Conservation (phyloP, 2,329 filamentous ascomycete species). For the Chalaropsis thielavioides region DNA sequence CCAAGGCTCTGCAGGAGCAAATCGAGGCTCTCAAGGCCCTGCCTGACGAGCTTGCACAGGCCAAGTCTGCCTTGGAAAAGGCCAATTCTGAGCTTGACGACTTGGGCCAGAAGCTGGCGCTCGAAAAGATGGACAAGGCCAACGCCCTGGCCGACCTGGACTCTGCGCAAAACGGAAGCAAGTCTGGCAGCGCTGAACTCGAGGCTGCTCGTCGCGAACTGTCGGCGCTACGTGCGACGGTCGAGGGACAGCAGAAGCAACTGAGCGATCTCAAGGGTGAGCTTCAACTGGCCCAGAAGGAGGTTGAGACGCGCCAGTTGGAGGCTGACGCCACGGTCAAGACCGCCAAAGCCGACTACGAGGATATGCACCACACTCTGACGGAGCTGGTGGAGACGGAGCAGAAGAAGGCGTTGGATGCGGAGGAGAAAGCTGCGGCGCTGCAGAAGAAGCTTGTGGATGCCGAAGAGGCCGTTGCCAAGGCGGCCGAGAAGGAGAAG, state of each 20-base stretch:
- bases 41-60: constrained; percentile 9
- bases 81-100: constrained; percentile 30
- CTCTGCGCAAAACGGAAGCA: constrained; percentile 36
- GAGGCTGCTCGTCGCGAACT: constrained; percentile 40
- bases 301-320: constrained; percentile 38
- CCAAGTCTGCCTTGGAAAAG: constrained; percentile 13
- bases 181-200: constrained; percentile 39
- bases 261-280: constrained; percentile 27
- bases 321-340: constrained; percentile 38
- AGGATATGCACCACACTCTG: constrained; percentile 49
- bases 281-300: constrained; percentile 35
- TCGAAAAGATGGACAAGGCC: constrained; percentile 46
- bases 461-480: constrained; percentile 8
- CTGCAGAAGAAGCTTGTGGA: constrained; percentile 27
- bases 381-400: constrained; percentile 46
- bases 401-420: constrained; percentile 37
- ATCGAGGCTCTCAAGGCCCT: constrained; percentile 40
- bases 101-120: constrained; percentile 39
- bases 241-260: constrained; percentile 30
- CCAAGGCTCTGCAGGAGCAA: constrained; percentile 36
- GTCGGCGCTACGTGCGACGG: constrained; percentile 32
- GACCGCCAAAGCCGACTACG: constrained; percentile 45
- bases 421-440: constrained; percentile 36
- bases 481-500: constrained; percentile 33
- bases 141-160: constrained; percentile 47